phyloP scores from a whole-genome alignment of 1,284 basidiomycete species.

The Athelia psychrophila region DNA sequence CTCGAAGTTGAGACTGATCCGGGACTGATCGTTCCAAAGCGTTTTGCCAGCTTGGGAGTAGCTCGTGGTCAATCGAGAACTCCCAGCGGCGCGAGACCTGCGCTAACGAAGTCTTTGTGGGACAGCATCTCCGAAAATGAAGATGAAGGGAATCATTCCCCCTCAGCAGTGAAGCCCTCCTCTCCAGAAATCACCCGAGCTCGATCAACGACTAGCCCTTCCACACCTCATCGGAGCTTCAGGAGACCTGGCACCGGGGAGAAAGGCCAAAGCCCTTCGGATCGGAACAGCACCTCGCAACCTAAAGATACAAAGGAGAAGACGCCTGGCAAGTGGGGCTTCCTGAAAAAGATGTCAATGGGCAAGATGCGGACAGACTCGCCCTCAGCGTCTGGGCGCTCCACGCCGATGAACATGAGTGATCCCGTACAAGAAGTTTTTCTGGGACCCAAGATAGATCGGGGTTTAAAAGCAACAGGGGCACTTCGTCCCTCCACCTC shows the following conservation, averaged over 20 bases:
- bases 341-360: conserved; percentile 97
- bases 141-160: conserved; percentile 9
- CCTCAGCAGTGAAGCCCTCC: conserved; percentile 17
- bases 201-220: not conserved
- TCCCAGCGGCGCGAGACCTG: conserved; percentile 35
- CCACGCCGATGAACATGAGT: conserved; percentile 15
- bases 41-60: conserved; percentile 67
- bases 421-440: conserved; percentile 16
- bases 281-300: not conserved
- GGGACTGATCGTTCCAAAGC: conserved; percentile 41
- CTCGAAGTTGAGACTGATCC: conserved; percentile 27
- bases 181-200: not conserved
- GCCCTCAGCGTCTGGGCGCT: conserved; percentile 29
- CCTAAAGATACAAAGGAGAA: conserved; percentile 53
- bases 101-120: conserved; percentile 53
- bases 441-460: not conserved
- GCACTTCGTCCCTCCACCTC: conserved; percentile 30
- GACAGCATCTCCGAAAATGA: conserved; percentile 30
- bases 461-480: conserved; percentile 1
- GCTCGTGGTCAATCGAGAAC: conserved; percentile 30
- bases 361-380: conserved; percentile 73
- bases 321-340: conserved; percentile 80
- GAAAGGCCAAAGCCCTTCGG: conserved; percentile 23
- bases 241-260: conserved; percentile 11
- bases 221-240: not conserved